Evolutionary conservation across 23 red algal genomes (phyloP).

Genomic region (Gracilariopsis chorda): DNA sequence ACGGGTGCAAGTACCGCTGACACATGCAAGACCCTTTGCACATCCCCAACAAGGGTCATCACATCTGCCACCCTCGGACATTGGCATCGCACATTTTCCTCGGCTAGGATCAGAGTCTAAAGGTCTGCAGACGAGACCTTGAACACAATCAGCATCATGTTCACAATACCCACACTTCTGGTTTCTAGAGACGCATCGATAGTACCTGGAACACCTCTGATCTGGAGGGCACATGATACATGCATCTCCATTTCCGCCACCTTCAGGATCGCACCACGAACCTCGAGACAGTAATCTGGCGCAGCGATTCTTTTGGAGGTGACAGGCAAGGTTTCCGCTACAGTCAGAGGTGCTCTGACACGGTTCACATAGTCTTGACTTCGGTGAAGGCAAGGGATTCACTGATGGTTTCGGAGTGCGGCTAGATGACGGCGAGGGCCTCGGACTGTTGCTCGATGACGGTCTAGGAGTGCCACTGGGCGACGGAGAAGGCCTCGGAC

Average conservation of each 20-base stretch:
- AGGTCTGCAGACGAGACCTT: neutral
- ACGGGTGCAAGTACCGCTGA: neutral
- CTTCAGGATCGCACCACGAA: neutral
- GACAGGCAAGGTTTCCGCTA: neutral
- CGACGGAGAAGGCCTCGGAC: neutral
- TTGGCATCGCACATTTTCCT: constrained; percentile 2
- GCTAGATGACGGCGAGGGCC: neutral
- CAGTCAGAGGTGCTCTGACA: neutral
- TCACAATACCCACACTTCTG: neutral
- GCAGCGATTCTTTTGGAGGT: neutral
- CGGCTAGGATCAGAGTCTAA: neutral
- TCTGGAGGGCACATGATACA: constrained; percentile 1
- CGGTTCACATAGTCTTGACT: neutral
- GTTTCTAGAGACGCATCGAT: neutral
- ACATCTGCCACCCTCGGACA: neutral
- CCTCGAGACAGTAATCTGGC: neutral
- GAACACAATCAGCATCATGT: neutral
- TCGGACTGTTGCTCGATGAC: neutral
- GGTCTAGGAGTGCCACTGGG: neutral
- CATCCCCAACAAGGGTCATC: constrained; percentile 6
- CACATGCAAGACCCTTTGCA: neutral
- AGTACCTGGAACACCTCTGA: neutral
- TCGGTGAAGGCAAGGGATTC: neutral
- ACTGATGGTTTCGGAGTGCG: neutral
- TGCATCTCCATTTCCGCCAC: constrained; percentile 4